phyloP scores from a whole-genome alignment of 495 filamentous ascomycete genomes.

The Penicillium atrosanguineum region DNA sequence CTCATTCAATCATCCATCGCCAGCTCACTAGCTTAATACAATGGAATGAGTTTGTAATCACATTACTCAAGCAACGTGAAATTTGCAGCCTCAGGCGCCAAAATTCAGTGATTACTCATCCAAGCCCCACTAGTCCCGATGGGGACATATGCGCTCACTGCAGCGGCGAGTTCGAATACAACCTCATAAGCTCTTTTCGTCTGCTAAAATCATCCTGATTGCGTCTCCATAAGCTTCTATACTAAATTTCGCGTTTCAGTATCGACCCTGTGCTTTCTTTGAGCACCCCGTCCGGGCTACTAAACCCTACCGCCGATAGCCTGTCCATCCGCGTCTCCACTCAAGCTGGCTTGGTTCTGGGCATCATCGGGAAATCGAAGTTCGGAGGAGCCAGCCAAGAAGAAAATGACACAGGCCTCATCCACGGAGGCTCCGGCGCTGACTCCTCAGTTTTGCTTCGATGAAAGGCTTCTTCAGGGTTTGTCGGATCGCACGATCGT shows the following conservation, averaged over 20 bases:
- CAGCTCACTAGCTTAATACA: background rate
- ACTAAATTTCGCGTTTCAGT: background rate
- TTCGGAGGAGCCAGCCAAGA: conserved; percentile 12
- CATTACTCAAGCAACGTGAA: background rate
- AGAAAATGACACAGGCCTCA: conserved; percentile 60
- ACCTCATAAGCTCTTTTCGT: background rate
- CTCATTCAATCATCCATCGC: too few relatives aligned
- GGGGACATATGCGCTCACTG: conserved; percentile 7
- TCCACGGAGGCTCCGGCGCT: conserved; percentile 57
- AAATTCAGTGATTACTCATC: conserved; percentile 9
- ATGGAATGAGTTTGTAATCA: background rate
- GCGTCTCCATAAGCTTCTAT: background rate
- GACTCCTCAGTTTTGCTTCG: conserved; percentile 92
- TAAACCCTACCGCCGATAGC: background rate
- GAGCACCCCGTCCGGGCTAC: background rate
- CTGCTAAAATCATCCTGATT: background rate
- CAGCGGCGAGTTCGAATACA: background rate
- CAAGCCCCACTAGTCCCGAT: conserved; percentile 5
- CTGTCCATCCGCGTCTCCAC: conserved; percentile 2
- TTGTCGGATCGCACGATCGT: conserved; percentile 7
- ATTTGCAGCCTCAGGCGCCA: background rate
- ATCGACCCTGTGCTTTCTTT: background rate
- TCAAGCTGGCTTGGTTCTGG: conserved; percentile 49
- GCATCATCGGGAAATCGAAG: conserved; percentile 24
- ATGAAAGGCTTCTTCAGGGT: conserved; percentile 82